Base-by-base conservation (phyloP, 2,329 filamentous ascomycete genomes). In the Paecilomyces formosus region DNA sequence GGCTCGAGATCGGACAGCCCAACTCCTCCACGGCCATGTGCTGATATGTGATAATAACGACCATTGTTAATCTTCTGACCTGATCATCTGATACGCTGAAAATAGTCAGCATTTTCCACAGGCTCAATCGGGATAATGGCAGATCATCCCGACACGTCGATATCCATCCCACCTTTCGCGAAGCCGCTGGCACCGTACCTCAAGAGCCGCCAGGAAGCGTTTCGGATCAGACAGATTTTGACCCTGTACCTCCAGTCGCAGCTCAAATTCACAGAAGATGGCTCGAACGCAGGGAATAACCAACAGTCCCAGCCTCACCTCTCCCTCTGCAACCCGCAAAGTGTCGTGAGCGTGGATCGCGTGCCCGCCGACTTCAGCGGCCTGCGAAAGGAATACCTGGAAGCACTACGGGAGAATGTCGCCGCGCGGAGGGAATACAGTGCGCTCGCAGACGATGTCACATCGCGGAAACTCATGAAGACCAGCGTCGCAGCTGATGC, bases 301-400 rank as follows among this genome's bases (percentile, higher is more conserved):
- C 49, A 59, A 31, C 59, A 63, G 56, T 55, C 64, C 22, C 62
- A 64, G 28, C 72, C 71, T 51, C 71, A 76, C 60, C 65, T 75
- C n/a, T 63, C 68, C 30, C 62, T 75, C 12, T 74, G 66, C 57
- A 68, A 67, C n/a, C 70, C 73, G 5, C 62, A 69, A 6, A 68
- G 72, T 26, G 66, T 70, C 12, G 57, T 63, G 24, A 66, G 66
- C 26, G 72, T 76, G 54, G 72, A 72, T 59, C 68, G 64, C 15
- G 66, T 72, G 31, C 70, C 74, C 21, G 52, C 71, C 35, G 76
- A 79, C 31, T 58, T 80, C 13, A 73, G 74, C 35, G 76, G 74
- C 3, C 64, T 74, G 55, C 72, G 79, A 55, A 73, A 71, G 54
- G 67, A 75, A 60, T 82, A 81, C 59, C 60, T 82, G 15, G 70